A percentile compares a stretch with the other conserved stretches of the same genome.
phyloP scores from a whole-genome alignment of 1,284 basidiomycete species.

The Pseudozyma thailandica region DNA sequence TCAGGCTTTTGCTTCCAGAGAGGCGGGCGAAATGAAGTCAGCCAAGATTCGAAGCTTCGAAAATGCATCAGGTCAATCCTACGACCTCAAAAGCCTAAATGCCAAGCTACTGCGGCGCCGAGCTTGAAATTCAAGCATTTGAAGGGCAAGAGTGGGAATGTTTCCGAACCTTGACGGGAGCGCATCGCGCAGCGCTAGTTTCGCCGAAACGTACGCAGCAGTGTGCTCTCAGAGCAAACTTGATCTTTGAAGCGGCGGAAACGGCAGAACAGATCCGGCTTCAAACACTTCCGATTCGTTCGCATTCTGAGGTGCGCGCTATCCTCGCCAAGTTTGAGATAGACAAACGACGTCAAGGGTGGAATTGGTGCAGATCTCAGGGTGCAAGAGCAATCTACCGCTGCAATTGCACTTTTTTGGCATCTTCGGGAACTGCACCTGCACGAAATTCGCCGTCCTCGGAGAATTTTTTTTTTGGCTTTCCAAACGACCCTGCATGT shows the following conservation, averaged over 20 bases:
- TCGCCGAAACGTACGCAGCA: too few species aligned
- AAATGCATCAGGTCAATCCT: neutral
- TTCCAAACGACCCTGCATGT: conserved; percentile 8
- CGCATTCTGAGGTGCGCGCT: neutral
- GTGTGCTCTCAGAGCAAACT: too few species aligned
- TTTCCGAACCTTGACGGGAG: too few species aligned
- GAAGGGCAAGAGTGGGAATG: too few species aligned
- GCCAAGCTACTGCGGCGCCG: too few species aligned
- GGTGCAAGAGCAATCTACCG: neutral
- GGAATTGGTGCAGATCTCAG: neutral
- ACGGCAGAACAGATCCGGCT: too few species aligned
- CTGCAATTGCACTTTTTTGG: too few species aligned
- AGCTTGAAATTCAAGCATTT: too few species aligned
- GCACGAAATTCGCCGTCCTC: conserved; percentile 23
- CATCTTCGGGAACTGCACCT: neutral
- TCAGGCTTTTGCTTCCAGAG: neutral
- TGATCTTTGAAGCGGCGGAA: too few species aligned
- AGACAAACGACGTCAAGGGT: neutral
- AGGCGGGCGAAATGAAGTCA: neutral
- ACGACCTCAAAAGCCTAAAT: too few species aligned
- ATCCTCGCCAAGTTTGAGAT: neutral
- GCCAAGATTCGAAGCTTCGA: neutral
- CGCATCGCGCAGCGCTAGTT: too few species aligned
- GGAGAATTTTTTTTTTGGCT: conserved; percentile 20
- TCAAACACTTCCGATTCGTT: too few species aligned